A percentile compares a stretch with the other conserved stretches of the same genome.
phyloP scores from a whole-genome alignment of 352 stramenopile genomes.

The Phytopythium aichiense region DNA sequence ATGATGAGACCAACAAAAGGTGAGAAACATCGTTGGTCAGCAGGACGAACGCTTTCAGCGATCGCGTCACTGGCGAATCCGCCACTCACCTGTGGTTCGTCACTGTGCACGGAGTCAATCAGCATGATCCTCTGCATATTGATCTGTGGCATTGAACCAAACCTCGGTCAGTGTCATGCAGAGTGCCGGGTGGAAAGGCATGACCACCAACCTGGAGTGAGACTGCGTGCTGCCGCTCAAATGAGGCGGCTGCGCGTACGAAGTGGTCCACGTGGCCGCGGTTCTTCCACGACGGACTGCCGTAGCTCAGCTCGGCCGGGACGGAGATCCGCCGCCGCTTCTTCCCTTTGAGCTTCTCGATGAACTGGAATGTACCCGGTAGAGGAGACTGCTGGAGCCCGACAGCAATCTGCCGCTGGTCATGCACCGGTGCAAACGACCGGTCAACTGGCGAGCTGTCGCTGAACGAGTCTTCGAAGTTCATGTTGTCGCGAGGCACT shows the following conservation, averaged over 20 bases:
- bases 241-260: constrained; percentile 40
- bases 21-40: background rate
- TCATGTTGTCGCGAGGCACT: background rate
- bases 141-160: constrained; percentile 15
- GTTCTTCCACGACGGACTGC: constrained; percentile 48
- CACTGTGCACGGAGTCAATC: constrained; percentile 8
- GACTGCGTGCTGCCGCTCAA: constrained; percentile 49
- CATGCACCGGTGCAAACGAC: background rate
- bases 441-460: background rate
- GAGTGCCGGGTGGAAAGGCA: background rate
- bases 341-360: constrained; percentile 59
- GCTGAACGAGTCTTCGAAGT: background rate
- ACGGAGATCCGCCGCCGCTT: constrained; percentile 40
- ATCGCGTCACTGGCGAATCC: background rate
- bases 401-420: background rate
- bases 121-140: constrained; percentile 45
- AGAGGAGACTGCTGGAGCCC: constrained; percentile 18
- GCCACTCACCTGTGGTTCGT: constrained; percentile 1
- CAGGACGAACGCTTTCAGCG: background rate
- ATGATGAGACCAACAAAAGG: background rate
- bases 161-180: constrained; percentile 6
- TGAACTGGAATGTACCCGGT: constrained; percentile 51
- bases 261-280: constrained; percentile 56
- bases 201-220: constrained; percentile 40
- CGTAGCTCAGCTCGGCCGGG: constrained; percentile 36